A percentile compares a stretch with the other conserved stretches of the same genome.
phyloP scores from a whole-genome alignment of 2,329 filamentous ascomycete species.

The Phialophora chinensis region DNA sequence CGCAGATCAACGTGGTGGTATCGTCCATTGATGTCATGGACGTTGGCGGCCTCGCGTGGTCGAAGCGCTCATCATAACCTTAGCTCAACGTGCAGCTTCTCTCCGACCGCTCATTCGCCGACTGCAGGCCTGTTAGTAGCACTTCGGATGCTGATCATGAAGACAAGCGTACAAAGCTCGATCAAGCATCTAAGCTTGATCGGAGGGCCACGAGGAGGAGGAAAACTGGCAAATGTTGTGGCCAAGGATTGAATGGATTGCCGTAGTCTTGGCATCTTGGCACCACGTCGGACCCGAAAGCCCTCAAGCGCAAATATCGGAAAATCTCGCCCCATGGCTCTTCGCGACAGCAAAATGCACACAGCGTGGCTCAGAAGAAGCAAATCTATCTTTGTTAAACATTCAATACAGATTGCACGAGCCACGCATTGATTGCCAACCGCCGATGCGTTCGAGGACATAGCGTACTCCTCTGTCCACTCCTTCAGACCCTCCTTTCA shows the following conservation, averaged over 20 bases:
- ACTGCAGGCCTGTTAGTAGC: not conserved
- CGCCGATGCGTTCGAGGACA: not conserved
- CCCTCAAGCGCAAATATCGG: not conserved
- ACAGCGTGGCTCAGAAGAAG: not conserved
- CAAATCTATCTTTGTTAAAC: not conserved
- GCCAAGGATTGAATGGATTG: not conserved
- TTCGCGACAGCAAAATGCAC: not conserved
- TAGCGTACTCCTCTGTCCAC: constrained; percentile 66
- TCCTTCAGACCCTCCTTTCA: constrained; percentile 65
- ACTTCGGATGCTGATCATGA: not conserved
- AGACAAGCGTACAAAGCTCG: constrained; percentile 1
- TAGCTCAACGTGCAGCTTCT: not conserved
- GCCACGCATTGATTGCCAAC: not conserved
- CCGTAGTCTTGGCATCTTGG: not conserved
- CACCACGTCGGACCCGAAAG: not conserved
- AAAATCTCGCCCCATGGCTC: not conserved
- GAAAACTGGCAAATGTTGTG: too few relatives aligned
- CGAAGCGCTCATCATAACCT: not conserved
- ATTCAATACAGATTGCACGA: not conserved
- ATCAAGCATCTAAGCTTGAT: not conserved
- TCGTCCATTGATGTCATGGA: not conserved
- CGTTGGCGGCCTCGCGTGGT: not conserved
- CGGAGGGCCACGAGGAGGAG: not conserved
- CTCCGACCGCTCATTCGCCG: not conserved
- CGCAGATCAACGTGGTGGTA: not conserved